Conservation (phyloP, 1,284 basidiomycete genomes). For the Salmacisia buchloeana region DNA sequence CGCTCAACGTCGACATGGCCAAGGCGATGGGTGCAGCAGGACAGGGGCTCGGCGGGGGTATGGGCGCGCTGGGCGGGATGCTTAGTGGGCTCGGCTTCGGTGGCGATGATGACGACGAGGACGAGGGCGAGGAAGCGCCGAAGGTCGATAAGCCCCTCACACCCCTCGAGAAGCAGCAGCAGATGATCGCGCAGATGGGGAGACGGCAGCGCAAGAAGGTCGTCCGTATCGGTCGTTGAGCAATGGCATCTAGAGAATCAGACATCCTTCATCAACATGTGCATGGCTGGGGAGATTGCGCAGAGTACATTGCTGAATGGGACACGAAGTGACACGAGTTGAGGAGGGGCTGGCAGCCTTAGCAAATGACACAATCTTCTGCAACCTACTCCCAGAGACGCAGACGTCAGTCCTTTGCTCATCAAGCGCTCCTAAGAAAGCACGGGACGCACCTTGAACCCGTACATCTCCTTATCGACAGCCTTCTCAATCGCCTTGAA, state of each 20-base stretch:
- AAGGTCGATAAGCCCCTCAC: slow-evolving; percentile 17
- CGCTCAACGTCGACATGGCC: slow-evolving; percentile 42
- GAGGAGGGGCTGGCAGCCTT: not conserved
- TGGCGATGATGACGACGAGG: slow-evolving; percentile 40
- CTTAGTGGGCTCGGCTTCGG: slow-evolving; percentile 42
- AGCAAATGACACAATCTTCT: slow-evolving; percentile 11
- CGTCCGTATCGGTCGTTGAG: slow-evolving; percentile 41
- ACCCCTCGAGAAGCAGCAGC: slow-evolving; percentile 21
- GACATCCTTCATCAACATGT: too few species aligned
- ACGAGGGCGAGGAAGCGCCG: slow-evolving; percentile 24
- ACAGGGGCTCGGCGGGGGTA: slow-evolving; percentile 22
- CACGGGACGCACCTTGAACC: slow-evolving; percentile 48
- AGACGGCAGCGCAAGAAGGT: slow-evolving; percentile 42
- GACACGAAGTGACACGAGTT: not conserved
- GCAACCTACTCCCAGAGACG: not conserved
- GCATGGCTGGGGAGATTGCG: not conserved
- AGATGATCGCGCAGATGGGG: slow-evolving; percentile 27
- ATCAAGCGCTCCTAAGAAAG: too few species aligned
- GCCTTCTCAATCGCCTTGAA: slow-evolving; percentile 43
- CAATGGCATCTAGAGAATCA: not conserved
- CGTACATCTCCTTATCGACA: slow-evolving; percentile 48
- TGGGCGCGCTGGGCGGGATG: slow-evolving; percentile 44
- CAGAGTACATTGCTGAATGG: not conserved
- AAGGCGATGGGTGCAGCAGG: slow-evolving; percentile 41
- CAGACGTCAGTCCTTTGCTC: too few species aligned